Evolutionary conservation across 2,329 filamentous ascomycete genomes (phyloP), one percentile per base, ranked within the genome.

Genomic region (Chaetomium sp.): DNA sequence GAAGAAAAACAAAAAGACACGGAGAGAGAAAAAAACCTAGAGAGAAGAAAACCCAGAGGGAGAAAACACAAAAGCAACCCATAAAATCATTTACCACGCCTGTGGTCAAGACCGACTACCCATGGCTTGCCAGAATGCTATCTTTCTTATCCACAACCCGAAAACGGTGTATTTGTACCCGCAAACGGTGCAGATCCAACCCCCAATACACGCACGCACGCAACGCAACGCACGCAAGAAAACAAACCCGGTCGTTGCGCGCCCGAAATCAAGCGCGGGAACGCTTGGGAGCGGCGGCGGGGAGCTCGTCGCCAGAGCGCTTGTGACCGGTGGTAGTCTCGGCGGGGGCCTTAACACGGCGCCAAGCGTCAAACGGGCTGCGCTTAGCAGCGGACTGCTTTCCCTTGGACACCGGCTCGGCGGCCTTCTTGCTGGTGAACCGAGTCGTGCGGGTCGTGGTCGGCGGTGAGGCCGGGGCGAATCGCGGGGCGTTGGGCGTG

Each of bases 331-430:
- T 2, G 19, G 69, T 69, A 36, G 67, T 63, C n/a, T 68, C 56
- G 34, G 60, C 51, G 69, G 72, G 66, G 63, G 70, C 73, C 75
- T 89, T 89, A 63, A 81, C 82, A 56, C 85, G 81, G 60, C 76
- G 79, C 86, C 86, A 90, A 41, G 76, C 76, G 63, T 87, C 84
- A 63, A 89, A 89, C 2, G 82, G 82, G 63, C 79, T 84, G 55
- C 72, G 73, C 61, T 69, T 65, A 57, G 63, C 57, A 57, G 72
- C 66, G 45, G 65, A 64, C 56, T 67, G 67, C 57, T 62, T 8
- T 12, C 8, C 56, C 61, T 74, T 78, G 59, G 78, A 74, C 7
- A 74, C 74, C 9, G 67, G 60, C 10, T 72, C 71, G 3, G 72
- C 71, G 35, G 67, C 62, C 53, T 78, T 73, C 72, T 79, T 81